Percentiles rank a stretch among this genome's conserved stretches.
These are phyloP conservation scores for Chondrostereum purpureum DNA, from an alignment of 1,284 basidiomycete species.

Conservation along the genomic window DNA sequence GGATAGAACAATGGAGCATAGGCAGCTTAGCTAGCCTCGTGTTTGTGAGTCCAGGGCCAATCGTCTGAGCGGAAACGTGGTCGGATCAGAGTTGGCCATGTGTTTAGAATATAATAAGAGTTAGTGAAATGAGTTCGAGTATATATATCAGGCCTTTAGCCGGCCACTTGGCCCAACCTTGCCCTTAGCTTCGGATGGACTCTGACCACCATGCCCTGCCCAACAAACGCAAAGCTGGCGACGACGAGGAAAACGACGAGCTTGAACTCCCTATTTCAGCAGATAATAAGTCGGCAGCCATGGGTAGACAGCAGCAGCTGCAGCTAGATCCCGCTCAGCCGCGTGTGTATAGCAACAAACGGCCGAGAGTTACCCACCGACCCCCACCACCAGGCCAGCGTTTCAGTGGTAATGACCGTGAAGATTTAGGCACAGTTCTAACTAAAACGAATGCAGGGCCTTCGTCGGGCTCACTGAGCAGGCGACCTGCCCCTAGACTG, in stretches of 20 bases:
- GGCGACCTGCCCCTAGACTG: slow-evolving; percentile 24
- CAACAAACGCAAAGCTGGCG: slow-evolving; percentile 52
- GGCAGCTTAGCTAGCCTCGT: too few relatives aligned
- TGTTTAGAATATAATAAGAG: too few relatives aligned
- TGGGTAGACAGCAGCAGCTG: background rate
- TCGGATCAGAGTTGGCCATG: background rate
- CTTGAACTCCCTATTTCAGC: slow-evolving; percentile 19
- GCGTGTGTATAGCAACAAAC: background rate
- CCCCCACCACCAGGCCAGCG: slow-evolving; percentile 26
- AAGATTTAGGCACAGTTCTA: slow-evolving; percentile 43
- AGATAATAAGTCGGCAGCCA: slow-evolving; percentile 16
- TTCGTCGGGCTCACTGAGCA: slow-evolving; percentile 36
- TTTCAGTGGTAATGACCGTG: slow-evolving; percentile 39
- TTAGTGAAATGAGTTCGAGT: too few relatives aligned
- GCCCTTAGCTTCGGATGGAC: background rate
- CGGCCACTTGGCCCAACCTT: background rate
- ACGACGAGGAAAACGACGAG: slow-evolving; percentile 33
- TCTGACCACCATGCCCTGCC: slow-evolving; percentile 33
- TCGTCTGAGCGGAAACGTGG: too few relatives aligned
- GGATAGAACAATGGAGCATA: too few relatives aligned
- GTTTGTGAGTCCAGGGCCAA: too few relatives aligned
- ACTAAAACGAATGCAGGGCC: slow-evolving; percentile 40
- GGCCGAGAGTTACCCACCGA: slow-evolving; percentile 12
- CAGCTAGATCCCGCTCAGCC: slow-evolving; percentile 11
- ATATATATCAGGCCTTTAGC: background rate